Percentiles rank a stretch among this genome's conserved stretches.
Conservation (phyloP, 352 stramenopile species). For the Pythium chondricola region DNA sequence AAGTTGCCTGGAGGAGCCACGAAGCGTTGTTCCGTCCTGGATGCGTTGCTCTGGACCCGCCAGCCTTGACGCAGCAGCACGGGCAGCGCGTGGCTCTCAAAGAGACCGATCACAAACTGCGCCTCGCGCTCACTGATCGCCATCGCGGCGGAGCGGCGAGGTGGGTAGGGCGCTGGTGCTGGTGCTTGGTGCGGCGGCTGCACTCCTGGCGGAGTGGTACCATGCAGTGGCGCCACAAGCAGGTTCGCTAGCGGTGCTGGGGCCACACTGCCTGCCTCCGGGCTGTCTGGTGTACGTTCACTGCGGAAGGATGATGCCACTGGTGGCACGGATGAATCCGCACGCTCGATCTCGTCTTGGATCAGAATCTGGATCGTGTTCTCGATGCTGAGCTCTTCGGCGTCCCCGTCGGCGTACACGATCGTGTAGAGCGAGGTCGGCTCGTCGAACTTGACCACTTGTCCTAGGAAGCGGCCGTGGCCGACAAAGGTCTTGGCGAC, state of each 20-base stretch:
- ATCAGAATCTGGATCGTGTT: conserved; percentile 81
- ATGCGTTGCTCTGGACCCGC: conserved; percentile 36
- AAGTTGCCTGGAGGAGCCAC: conserved; percentile 30
- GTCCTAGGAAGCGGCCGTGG: conserved; percentile 74
- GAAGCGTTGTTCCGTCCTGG: conserved; percentile 31
- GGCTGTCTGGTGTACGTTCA: conserved; percentile 16
- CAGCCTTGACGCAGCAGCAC: conserved; percentile 59
- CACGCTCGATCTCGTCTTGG: conserved; percentile 80
- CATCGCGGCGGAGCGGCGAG: conserved; percentile 18
- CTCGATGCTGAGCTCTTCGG: conserved; percentile 70
- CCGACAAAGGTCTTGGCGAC: conserved; percentile 80
- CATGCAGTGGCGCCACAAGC: conserved; percentile 16
- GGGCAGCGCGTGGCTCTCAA: conserved; percentile 75
- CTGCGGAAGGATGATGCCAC: conserved; percentile 15
- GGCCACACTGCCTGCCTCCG: conserved; percentile 14
- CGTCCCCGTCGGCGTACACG: conserved; percentile 81
- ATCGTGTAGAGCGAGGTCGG: conserved; percentile 59
- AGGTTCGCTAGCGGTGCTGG: conserved; percentile 12
- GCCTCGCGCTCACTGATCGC: conserved; percentile 69
- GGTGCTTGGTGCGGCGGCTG: conserved; percentile 7
- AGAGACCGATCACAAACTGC: conserved; percentile 68
- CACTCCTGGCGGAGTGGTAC: not conserved
- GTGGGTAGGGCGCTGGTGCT: no score
- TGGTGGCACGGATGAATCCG: conserved; percentile 44
- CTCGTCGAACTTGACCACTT: conserved; percentile 85